A percentile compares a stretch with the other conserved stretches of the same genome.
phyloP scores from a whole-genome alignment of 352 stramenopile genomes.

The Phytopythium ostracodes region DNA sequence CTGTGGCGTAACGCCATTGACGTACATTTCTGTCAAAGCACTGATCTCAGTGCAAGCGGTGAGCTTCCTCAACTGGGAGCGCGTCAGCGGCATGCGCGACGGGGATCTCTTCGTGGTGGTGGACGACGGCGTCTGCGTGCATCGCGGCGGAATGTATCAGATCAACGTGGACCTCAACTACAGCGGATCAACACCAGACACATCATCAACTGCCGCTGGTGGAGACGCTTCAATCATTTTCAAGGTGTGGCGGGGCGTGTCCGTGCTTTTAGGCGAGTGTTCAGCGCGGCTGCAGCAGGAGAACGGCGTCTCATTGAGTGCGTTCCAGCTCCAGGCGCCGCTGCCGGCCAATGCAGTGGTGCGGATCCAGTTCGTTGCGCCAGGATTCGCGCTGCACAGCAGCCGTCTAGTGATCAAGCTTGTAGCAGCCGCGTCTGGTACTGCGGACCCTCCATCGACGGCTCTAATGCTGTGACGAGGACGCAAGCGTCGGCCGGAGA shows the following conservation, averaged over 20 bases:
- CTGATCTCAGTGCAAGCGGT: slow-evolving; percentile 12
- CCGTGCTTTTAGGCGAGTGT: slow-evolving; percentile 28
- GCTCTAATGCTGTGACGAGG: background rate
- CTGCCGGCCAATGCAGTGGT: slow-evolving; percentile 25
- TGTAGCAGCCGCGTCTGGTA: background rate
- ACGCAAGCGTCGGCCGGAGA: background rate
- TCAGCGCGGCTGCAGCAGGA: slow-evolving; percentile 21
- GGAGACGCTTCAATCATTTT: slow-evolving; percentile 15
- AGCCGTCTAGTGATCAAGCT: slow-evolving; percentile 27
- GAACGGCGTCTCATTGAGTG: slow-evolving; percentile 31
- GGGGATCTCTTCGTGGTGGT: slow-evolving; percentile 21
- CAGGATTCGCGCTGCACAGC: slow-evolving; percentile 34
- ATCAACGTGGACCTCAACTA: slow-evolving; percentile 34
- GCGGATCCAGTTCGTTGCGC: slow-evolving; percentile 33
- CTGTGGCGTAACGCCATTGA: slow-evolving; percentile 14
- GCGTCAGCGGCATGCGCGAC: slow-evolving; percentile 12
- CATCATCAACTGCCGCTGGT: background rate
- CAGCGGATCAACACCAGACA: background rate
- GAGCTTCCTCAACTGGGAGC: slow-evolving; percentile 27
- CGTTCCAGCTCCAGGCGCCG: slow-evolving; percentile 21
- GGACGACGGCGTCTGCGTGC: slow-evolving; percentile 22
- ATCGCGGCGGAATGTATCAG: slow-evolving; percentile 19
- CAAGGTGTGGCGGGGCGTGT: slow-evolving; percentile 30
- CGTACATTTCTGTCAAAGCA: slow-evolving; percentile 21
- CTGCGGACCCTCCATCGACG: background rate